phyloP scores from a whole-genome alignment of 768 basidiomycete species.

The Serendipita sp. region DNA sequence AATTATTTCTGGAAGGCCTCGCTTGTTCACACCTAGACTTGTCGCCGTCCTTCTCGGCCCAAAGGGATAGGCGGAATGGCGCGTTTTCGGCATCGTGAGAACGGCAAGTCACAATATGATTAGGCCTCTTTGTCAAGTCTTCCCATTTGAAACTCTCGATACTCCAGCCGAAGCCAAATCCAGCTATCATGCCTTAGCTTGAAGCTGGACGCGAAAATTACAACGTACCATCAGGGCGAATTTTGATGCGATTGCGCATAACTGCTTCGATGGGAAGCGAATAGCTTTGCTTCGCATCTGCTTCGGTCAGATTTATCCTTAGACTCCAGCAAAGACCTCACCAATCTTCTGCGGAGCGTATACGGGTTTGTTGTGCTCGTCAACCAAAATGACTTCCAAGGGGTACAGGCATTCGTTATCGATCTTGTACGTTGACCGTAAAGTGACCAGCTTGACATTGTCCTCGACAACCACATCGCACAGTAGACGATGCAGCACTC shows the following conservation, averaged over 20 bases:
- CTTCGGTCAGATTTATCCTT: neutral
- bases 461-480: conserved; percentile 83
- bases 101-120: conserved; percentile 69
- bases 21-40: conserved; percentile 40
- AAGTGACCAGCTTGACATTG: conserved; percentile 86
- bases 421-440: conserved; percentile 83
- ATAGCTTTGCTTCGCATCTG: conserved; percentile 74
- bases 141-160: conserved; percentile 67
- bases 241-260: conserved; percentile 58
- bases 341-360: conserved; percentile 74
- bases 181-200: conserved; percentile 36
- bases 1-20: too few species aligned
- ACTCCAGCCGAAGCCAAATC: conserved; percentile 94
- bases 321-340: conserved; percentile 16
- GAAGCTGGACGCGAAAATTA: neutral
- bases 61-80: conserved; percentile 88
- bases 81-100: conserved; percentile 69
- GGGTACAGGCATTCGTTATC: conserved; percentile 87
- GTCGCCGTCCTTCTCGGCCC: conserved; percentile 57
- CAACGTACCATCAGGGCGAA: conserved; percentile 82
- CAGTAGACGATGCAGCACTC: conserved; percentile 60
- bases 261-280: conserved; percentile 84
- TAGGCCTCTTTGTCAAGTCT: conserved; percentile 47
- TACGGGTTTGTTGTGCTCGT: conserved; percentile 66
- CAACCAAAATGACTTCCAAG: conserved; percentile 78